A percentile compares a stretch with the other conserved stretches of the same genome.
Conservation (phyloP, 23 red algal species). For the Agarophyton chilense region DNA sequence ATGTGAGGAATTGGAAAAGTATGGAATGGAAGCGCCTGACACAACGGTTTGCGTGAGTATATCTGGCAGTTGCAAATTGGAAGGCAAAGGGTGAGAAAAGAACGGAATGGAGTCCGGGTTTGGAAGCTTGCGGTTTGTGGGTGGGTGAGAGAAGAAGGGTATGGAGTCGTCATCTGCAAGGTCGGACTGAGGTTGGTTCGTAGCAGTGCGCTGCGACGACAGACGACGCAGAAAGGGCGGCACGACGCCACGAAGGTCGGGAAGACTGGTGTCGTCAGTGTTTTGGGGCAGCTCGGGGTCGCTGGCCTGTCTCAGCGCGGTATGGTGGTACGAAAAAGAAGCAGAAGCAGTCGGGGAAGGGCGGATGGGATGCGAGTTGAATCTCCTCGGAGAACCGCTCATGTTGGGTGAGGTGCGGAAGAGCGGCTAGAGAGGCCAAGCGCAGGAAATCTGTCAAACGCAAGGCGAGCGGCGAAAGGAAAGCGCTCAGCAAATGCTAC, state of each 20-base stretch:
- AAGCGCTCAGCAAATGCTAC: too few species aligned
- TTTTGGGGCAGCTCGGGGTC: not conserved
- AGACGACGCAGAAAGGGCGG: slow-evolving; percentile 10
- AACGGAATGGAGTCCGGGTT: not conserved
- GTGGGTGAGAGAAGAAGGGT: not conserved
- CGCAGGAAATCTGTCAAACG: not conserved
- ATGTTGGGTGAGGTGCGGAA: not conserved
- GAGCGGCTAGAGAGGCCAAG: not conserved
- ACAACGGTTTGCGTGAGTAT: not conserved
- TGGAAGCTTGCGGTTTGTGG: too few species aligned
- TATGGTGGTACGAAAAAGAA: not conserved
- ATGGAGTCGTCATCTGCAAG: not conserved
- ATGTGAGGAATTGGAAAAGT: not conserved
- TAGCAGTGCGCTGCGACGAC: not conserved
- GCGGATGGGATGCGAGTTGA: not conserved
- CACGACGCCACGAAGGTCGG: slow-evolving; percentile 1
- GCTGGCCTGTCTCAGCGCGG: not conserved
- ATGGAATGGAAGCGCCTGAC: not conserved
- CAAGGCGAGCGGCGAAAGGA: not conserved
- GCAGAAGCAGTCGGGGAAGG: not conserved
- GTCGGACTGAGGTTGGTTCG: not conserved
- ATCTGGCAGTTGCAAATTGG: not conserved
- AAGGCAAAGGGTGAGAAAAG: not conserved
- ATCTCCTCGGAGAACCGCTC: not conserved
- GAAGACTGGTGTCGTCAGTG: not conserved